Evolutionary conservation across 78 protist genomes (phyloP).

Genomic region (Planoprotostelium fungivorum): DNA sequence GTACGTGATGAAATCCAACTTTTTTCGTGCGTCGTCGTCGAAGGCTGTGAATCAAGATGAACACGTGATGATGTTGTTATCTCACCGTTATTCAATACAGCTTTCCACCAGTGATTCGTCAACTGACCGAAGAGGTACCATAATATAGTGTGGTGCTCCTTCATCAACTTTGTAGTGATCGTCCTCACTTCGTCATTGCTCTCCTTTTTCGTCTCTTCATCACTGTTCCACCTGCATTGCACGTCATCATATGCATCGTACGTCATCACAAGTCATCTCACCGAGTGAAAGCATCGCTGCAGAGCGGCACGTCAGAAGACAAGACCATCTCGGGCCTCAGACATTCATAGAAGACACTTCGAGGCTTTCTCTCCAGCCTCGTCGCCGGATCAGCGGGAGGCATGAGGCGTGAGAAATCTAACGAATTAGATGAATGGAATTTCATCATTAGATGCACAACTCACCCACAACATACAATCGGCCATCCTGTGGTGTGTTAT

Average conservation of each 20-base stretch:
- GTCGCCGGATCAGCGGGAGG: not conserved
- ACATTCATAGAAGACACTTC: conserved; percentile 18
- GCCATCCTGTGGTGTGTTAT: conserved; percentile 5
- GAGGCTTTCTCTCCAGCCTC: not conserved
- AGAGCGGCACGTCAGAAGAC: conserved; percentile 21
- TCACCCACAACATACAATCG: conserved; percentile 49
- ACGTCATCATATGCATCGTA: not conserved
- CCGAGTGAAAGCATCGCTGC: conserved; percentile 32
- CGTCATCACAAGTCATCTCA: not conserved
- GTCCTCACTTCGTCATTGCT: too few species aligned
- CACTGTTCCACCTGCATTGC: not conserved
- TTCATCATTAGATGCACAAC: conserved; percentile 13
- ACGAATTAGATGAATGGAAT: not conserved
- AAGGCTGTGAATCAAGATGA: not conserved
- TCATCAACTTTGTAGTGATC: too few species aligned
- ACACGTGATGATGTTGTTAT: not conserved
- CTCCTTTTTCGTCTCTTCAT: too few species aligned
- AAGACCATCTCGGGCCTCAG: conserved; percentile 61
- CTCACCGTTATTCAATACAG: not conserved
- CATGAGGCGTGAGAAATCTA: not conserved
- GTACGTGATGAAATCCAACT: not conserved
- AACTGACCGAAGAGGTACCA: not conserved
- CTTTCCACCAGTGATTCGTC: not conserved
- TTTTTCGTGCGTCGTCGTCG: not conserved
- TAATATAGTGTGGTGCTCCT: too few species aligned